phyloP scores from a whole-genome alignment of 768 basidiomycete genomes.

The Agrocybe chaxingu region DNA sequence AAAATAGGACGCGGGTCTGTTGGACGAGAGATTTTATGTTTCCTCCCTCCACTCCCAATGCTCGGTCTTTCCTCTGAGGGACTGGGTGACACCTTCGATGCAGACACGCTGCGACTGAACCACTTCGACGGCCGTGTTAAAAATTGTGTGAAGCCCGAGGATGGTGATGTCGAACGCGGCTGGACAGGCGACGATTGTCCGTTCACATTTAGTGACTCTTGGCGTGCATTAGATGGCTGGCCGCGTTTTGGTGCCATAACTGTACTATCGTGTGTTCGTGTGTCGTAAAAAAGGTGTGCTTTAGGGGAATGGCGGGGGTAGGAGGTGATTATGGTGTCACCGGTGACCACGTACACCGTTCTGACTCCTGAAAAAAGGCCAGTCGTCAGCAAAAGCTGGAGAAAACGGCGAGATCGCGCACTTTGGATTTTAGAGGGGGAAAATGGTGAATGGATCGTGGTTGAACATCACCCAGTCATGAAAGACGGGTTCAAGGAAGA shows the following conservation, averaged over 20 bases:
- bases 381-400: no score
- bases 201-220: slow-evolving; percentile 21
- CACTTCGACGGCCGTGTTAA: slow-evolving; percentile 68
- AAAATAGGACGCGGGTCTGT: slow-evolving; percentile 80
- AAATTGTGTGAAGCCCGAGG: slow-evolving; percentile 60
- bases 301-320: not conserved
- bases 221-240: slow-evolving; percentile 30
- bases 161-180: slow-evolving; percentile 64
- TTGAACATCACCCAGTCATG: no score
- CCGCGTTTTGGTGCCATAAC: slow-evolving; percentile 52
- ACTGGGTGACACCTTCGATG: slow-evolving; percentile 39
- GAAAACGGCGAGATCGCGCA: no score
- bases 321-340: no score
- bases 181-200: slow-evolving; percentile 29
- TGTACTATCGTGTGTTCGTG: slow-evolving; percentile 5
- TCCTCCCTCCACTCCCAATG: slow-evolving; percentile 32
- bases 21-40: slow-evolving; percentile 81
- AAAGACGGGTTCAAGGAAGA: no score
- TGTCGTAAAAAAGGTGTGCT: slow-evolving; percentile 4
- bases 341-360: no score
- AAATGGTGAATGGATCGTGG: no score
- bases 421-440: no score
- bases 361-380: no score
- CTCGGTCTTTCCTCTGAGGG: slow-evolving; percentile 48
- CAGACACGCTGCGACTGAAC: slow-evolving; percentile 62